Percentiles rank a stretch among this genome's conserved stretches.
Evolutionary conservation across 306 rosid genomes (phyloP).

Genomic region (Malus domestica): DNA sequence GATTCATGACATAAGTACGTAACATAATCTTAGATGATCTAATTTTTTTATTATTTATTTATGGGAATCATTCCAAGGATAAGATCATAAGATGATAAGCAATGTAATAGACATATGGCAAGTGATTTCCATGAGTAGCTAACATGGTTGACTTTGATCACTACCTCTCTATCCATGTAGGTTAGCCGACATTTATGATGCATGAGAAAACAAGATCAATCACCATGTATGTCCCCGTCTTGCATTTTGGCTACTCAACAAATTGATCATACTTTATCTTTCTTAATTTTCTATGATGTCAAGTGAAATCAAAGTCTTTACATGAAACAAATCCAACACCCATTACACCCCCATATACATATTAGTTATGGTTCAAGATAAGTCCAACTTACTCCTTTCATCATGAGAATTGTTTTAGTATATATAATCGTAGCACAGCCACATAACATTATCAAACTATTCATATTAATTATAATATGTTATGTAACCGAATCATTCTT

Average conservation of each 20-base stretch:
- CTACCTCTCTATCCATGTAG: not conserved
- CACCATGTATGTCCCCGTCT: not conserved
- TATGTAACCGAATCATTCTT: too few species aligned
- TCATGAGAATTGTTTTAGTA: not conserved
- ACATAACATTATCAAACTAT: too few species aligned
- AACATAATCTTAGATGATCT: too few species aligned
- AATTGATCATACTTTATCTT: not conserved
- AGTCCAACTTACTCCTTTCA: not conserved
- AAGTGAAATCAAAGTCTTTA: too few species aligned
- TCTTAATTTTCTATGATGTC: too few species aligned
- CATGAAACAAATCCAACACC: not conserved
- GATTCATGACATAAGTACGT: not conserved
- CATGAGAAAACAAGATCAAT: not conserved
- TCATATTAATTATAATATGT: too few species aligned
- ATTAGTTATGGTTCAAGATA: not conserved
- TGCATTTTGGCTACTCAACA: not conserved
- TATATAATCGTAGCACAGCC: too few species aligned
- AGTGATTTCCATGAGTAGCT: not conserved
- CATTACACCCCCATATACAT: not conserved
- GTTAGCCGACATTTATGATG: not conserved
- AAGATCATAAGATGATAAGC: not conserved
- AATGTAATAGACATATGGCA: not conserved
- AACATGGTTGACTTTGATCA: not conserved
- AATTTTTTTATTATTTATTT: too few species aligned
- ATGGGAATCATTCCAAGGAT: not conserved